phyloP scores from a whole-genome alignment of 2,329 filamentous ascomycete species.

The Colletotrichum filicis region DNA sequence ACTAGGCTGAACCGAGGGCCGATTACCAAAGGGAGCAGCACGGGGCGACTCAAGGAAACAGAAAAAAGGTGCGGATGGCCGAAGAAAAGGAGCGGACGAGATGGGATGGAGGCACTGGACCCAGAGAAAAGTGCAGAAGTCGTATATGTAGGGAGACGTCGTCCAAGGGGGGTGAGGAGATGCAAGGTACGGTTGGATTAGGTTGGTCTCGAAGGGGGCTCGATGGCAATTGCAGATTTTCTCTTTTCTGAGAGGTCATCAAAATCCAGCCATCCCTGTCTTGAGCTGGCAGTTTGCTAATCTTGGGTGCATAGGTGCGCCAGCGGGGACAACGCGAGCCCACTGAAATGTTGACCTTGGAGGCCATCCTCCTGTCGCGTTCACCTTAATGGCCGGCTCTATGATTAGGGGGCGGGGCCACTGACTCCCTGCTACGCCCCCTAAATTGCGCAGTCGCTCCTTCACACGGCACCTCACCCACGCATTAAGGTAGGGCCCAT shows the following conservation, averaged over 20 bases:
- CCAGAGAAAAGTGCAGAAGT: constrained; percentile 6
- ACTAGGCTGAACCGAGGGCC: constrained; percentile 19
- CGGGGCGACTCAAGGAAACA: constrained; percentile 22
- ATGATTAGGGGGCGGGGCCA: constrained; percentile 23
- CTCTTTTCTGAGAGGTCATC: constrained; percentile 24
- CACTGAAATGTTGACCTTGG: constrained; percentile 20
- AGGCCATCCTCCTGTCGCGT: constrained; percentile 15
- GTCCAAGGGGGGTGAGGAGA: constrained; percentile 15
- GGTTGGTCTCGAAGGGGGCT: constrained; percentile 18
- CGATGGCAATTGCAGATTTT: constrained; percentile 32
- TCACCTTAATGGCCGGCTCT: constrained; percentile 25
- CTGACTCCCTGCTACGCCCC: constrained; percentile 19
- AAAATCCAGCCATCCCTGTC: constrained; percentile 28
- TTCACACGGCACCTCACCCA: not conserved
- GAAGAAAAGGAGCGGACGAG: constrained; percentile 28
- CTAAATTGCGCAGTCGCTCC: constrained; percentile 12
- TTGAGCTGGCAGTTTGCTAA: constrained; percentile 30
- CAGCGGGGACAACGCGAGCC: constrained; percentile 26
- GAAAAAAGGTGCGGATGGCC: constrained; percentile 30
- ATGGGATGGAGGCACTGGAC: constrained; percentile 18
- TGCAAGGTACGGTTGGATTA: constrained; percentile 12
- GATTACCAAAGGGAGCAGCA: constrained; percentile 8
- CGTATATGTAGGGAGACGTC: constrained; percentile 29
- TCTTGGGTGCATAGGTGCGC: constrained; percentile 28
- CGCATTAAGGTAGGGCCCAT: not conserved